Conservation (phyloP, 176 grass and related monocot species). For the Zoysia japonica region DNA sequence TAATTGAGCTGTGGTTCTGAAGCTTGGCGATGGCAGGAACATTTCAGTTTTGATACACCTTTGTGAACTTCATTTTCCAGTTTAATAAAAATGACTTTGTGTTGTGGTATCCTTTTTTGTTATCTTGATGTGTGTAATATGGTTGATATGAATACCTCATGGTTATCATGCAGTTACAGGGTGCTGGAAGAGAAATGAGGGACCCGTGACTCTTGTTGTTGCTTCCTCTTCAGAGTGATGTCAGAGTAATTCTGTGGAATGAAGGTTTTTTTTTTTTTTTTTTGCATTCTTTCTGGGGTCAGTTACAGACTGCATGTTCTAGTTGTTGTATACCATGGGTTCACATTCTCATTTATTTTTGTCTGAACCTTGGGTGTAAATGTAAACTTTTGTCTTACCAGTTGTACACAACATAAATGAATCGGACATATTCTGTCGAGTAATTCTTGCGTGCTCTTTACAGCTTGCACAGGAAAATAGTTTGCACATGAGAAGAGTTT, state of each 20-base stretch:
- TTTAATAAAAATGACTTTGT: slow-evolving; percentile 35
- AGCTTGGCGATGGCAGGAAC: background rate
- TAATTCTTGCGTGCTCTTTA: too few relatives aligned
- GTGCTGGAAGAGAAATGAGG: background rate
- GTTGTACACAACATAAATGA: too few relatives aligned
- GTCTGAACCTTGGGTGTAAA: too few relatives aligned
- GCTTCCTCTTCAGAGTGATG: background rate
- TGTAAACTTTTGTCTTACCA: too few relatives aligned
- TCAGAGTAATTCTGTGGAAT: background rate
- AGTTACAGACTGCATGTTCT: too few relatives aligned
- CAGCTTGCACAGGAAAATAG: too few relatives aligned
- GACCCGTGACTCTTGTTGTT: background rate
- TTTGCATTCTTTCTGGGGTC: background rate
- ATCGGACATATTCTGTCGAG: too few relatives aligned
- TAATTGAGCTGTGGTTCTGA: slow-evolving; percentile 4
- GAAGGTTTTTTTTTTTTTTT: background rate
- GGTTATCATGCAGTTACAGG: background rate
- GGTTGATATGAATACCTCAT: background rate
- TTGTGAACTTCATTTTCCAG: background rate
- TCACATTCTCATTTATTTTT: too few relatives aligned
- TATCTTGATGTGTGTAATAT: background rate
- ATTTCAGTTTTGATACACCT: background rate
- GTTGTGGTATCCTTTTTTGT: background rate
- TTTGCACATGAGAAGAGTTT: too few relatives aligned
- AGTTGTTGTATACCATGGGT: too few relatives aligned